phyloP scores from a whole-genome alignment of 768 basidiomycete genomes.

The Chalciporus chontae region DNA sequence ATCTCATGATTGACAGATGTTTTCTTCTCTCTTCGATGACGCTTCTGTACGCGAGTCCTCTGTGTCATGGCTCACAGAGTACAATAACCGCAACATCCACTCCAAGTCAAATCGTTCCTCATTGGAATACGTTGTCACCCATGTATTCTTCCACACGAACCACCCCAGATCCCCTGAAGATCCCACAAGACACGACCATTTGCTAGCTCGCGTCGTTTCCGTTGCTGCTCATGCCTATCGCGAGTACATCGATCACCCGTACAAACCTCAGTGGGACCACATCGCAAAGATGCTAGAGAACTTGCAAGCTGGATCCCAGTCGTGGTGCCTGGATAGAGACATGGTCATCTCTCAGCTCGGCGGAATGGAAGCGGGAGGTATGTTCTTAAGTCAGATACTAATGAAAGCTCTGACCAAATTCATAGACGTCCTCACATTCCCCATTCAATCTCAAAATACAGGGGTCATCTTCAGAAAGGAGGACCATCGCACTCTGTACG shows the following conservation, averaged over 20 bases:
- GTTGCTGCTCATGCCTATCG: conserved; percentile 20
- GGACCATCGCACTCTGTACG: conserved; percentile 30
- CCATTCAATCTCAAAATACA: conserved; percentile 45
- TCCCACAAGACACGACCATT: conserved; percentile 16
- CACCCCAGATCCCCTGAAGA: no score
- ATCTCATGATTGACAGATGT: no score
- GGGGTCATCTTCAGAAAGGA: conserved; percentile 37
- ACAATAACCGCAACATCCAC: no score
- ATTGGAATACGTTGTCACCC: no score
- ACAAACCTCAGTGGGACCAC: conserved; percentile 22
- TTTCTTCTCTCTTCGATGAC: no score
- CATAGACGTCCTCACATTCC: conserved; percentile 37
- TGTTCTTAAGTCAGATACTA: not conserved
- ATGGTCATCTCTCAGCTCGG: conserved; percentile 11
- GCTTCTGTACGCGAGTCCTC: no score
- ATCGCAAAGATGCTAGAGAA: conserved; percentile 26
- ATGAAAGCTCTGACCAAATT: not conserved
- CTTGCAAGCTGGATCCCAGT: conserved; percentile 2
- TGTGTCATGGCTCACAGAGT: no score
- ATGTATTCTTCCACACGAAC: no score
- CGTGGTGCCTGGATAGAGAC: not conserved
- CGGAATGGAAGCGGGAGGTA: conserved; percentile 23
- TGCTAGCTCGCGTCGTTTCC: conserved; percentile 21
- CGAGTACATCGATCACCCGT: not conserved
- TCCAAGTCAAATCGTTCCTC: no score